phyloP scores from a whole-genome alignment of 306 rosid genomes.

The Pterocarpus macrocarpus region DNA sequence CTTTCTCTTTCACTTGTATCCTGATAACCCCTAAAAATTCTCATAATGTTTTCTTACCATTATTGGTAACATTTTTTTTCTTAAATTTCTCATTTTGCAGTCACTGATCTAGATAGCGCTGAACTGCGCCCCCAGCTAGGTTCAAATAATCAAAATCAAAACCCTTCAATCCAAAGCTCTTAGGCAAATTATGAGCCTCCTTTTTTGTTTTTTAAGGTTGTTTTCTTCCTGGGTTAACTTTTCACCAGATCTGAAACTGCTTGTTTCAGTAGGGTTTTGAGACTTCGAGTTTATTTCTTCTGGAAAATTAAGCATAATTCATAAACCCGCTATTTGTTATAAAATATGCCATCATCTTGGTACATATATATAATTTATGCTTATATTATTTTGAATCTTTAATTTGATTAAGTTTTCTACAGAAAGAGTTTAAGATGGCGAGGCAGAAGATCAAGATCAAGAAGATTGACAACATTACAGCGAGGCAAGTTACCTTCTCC shows the following conservation, averaged over 20 bases:
- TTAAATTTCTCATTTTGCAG: background rate
- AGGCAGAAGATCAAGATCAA: slow-evolving; percentile 48
- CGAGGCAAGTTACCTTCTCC: slow-evolving; percentile 47
- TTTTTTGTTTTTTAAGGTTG: background rate
- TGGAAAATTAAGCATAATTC: background rate
- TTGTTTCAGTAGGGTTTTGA: slow-evolving; percentile 33
- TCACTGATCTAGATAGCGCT: background rate
- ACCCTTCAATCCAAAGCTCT: background rate
- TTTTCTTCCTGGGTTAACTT: background rate
- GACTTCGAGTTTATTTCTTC: background rate
- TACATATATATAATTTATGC: too few relatives aligned
- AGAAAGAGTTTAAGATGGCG: slow-evolving; percentile 20
- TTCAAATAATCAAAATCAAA: too few relatives aligned
- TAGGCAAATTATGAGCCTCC: background rate
- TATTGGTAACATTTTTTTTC: background rate
- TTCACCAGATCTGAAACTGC: slow-evolving; percentile 41
- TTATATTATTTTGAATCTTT: too few relatives aligned
- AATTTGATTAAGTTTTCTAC: too few relatives aligned
- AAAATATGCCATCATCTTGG: too few relatives aligned
- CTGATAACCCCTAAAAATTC: background rate
- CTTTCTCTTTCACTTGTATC: background rate
- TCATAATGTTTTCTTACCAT: background rate
- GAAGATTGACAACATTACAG: slow-evolving; percentile 46
- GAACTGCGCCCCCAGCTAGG: background rate
- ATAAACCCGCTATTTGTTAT: too few relatives aligned